phyloP scores from a whole-genome alignment of 495 filamentous ascomycete species.

The Tuber indicum region DNA sequence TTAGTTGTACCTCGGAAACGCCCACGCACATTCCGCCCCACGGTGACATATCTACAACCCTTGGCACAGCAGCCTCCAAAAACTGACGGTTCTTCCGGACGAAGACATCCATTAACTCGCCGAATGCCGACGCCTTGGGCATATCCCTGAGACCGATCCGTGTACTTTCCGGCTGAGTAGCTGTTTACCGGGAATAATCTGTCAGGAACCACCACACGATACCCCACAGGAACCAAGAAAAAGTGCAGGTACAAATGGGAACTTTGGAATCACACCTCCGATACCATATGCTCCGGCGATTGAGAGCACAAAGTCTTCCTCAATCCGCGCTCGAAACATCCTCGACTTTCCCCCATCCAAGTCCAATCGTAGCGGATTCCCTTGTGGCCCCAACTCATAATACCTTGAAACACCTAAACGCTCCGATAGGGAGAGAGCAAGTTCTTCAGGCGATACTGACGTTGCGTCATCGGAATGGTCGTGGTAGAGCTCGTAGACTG shows the following conservation, averaged over 20 bases:
- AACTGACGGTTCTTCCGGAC: background rate
- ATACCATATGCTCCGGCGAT: slow-evolving; percentile 16
- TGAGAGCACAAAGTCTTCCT: slow-evolving; percentile 36
- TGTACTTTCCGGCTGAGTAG: background rate
- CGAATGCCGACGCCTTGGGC: background rate
- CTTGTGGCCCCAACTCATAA: slow-evolving; percentile 28
- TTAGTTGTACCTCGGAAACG: background rate
- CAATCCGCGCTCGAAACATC: slow-evolving; percentile 9
- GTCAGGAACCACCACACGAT: slow-evolving; percentile 4
- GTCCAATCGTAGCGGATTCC: slow-evolving; percentile 21
- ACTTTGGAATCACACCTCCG: background rate
- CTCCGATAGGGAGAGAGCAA: slow-evolving; percentile 34
- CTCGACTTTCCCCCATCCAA: slow-evolving; percentile 16
- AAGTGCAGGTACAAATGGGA: background rate
- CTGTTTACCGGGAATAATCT: background rate
- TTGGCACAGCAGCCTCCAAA: slow-evolving; percentile 2
- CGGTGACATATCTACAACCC: background rate
- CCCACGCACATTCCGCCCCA: background rate
- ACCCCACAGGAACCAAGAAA: background rate
- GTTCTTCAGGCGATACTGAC: slow-evolving; percentile 32
- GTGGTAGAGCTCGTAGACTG: slow-evolving; percentile 10
- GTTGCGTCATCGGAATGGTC: slow-evolving; percentile 16
- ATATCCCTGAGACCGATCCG: background rate
- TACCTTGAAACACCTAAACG: slow-evolving; percentile 34
- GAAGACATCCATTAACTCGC: background rate